Percentiles rank a stretch among this genome's conserved stretches.
phyloP scores from a whole-genome alignment of 768 basidiomycete species.

The Boletales sp. region DNA sequence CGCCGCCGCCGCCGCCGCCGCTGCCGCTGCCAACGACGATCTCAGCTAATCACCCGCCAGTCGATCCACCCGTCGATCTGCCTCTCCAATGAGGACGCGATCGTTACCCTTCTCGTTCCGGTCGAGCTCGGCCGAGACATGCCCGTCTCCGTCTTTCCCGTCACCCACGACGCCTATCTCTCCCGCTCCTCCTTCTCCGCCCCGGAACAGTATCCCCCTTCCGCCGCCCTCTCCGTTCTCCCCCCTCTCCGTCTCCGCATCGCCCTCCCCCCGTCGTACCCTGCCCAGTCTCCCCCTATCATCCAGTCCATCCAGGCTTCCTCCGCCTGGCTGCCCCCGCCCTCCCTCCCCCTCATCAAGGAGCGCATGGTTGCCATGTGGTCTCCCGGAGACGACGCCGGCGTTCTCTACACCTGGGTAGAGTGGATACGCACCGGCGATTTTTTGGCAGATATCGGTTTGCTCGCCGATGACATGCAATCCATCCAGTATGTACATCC shows the following conservation, averaged over 20 bases:
- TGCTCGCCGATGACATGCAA: slow-evolving; percentile 31
- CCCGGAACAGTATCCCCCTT: background rate
- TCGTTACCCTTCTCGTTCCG: slow-evolving; percentile 49
- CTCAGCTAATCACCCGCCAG: slow-evolving; percentile 41
- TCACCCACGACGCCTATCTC: no score
- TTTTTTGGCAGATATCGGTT: slow-evolving; percentile 48
- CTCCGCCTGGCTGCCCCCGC: slow-evolving; percentile 53
- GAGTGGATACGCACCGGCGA: slow-evolving; percentile 68
- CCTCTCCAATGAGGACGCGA: slow-evolving; percentile 38
- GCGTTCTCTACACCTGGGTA: slow-evolving; percentile 65
- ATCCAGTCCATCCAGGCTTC: slow-evolving; percentile 53
- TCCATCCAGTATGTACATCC: slow-evolving; percentile 31
- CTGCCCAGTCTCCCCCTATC: slow-evolving; percentile 47
- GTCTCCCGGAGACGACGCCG: slow-evolving; percentile 45
- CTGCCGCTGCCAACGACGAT: slow-evolving; percentile 2
- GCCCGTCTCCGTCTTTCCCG: slow-evolving; percentile 34
- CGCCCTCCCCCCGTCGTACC: slow-evolving; percentile 52
- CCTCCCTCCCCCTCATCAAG: slow-evolving; percentile 33
- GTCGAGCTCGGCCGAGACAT: slow-evolving; percentile 51
- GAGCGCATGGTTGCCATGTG: slow-evolving; percentile 51
- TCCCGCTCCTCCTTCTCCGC: no score
- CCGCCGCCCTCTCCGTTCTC: slow-evolving; percentile 44
- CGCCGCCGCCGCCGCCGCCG: slow-evolving; percentile 11
- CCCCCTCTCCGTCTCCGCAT: slow-evolving; percentile 64
- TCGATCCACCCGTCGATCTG: slow-evolving; percentile 75